Conservation (phyloP, 176 grass and related monocot genomes). For the Eleusine coracana region DNA sequence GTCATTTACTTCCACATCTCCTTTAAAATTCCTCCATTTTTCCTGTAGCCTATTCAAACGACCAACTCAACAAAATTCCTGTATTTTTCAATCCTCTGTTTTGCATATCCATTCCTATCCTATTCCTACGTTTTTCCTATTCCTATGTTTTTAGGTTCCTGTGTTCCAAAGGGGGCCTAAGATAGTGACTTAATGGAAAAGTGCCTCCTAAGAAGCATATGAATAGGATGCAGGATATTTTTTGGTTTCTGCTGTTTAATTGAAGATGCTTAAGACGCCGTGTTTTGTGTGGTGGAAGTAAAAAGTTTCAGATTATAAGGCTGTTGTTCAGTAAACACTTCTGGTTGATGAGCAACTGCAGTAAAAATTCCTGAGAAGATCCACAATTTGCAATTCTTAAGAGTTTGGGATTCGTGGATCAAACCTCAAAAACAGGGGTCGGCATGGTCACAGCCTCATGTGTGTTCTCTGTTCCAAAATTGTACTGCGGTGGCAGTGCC, state of each 20-base stretch:
- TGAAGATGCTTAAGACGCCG: neutral
- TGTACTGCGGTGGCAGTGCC: constrained; percentile 38
- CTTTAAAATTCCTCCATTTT: no score
- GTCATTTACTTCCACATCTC: no score
- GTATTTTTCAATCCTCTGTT: no score
- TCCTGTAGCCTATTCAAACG: no score
- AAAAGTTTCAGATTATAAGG: neutral
- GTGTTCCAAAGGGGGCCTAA: no score
- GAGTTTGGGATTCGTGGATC: no score
- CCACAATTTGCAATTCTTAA: no score
- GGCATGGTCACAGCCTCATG: constrained; percentile 49
- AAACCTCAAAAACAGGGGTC: constrained; percentile 62
- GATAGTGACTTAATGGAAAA: constrained; percentile 7
- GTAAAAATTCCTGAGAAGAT: neutral
- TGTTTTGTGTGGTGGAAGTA: neutral
- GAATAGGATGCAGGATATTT: neutral
- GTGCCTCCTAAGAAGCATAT: neutral
- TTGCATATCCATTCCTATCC: no score
- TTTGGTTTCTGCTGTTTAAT: neutral
- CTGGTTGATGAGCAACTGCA: constrained; percentile 23
- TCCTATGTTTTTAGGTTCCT: no score
- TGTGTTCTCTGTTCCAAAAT: constrained; percentile 46
- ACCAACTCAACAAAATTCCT: no score
- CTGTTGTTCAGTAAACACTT: neutral
- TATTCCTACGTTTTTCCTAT: no score